A percentile compares a stretch with the other conserved stretches of the same genome.
Conservation (phyloP, 1,139 yeast genomes). For the Kodamaea sp. region DNA sequence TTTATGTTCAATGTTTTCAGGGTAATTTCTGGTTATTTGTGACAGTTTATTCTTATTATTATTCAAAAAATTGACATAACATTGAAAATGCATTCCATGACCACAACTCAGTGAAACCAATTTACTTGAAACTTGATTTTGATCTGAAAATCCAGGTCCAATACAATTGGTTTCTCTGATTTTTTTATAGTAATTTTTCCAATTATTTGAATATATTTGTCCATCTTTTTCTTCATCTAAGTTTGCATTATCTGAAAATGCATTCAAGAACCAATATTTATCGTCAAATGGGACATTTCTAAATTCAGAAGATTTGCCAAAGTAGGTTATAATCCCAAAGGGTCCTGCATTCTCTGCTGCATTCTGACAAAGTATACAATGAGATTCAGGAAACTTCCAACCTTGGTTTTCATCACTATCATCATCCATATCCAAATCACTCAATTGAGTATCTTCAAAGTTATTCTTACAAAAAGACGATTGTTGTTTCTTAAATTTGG, state of each 20-base stretch:
- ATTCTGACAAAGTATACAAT: conserved; percentile 88
- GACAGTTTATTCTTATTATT: conserved; percentile 53
- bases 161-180: conserved; percentile 42
- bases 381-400: conserved; percentile 77
- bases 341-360: conserved; percentile 65
- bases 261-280: conserved; percentile 61
- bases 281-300: conserved; percentile 62
- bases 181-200: conserved; percentile 37
- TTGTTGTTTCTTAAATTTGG: conserved; percentile 77
- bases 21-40: conserved; percentile 78
- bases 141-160: conserved; percentile 69
- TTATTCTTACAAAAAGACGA: conserved; percentile 58
- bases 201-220: conserved; percentile 24
- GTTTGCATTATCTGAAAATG: conserved; percentile 54
- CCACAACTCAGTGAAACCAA: conserved; percentile 81
- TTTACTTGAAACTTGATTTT: conserved; percentile 38
- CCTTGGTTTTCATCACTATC: conserved; percentile 29
- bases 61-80: conserved; percentile 62
- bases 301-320: conserved; percentile 57
- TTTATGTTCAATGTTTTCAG: conserved; percentile 65
- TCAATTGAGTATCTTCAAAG: conserved; percentile 25
- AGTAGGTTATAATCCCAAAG: conserved; percentile 68
- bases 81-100: conserved; percentile 86
- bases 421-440: conserved; percentile 33
- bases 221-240: conserved; percentile 40